Evolutionary conservation across 495 filamentous ascomycete species (phyloP).

Genomic region (Pyrenula massariospora): DNA sequence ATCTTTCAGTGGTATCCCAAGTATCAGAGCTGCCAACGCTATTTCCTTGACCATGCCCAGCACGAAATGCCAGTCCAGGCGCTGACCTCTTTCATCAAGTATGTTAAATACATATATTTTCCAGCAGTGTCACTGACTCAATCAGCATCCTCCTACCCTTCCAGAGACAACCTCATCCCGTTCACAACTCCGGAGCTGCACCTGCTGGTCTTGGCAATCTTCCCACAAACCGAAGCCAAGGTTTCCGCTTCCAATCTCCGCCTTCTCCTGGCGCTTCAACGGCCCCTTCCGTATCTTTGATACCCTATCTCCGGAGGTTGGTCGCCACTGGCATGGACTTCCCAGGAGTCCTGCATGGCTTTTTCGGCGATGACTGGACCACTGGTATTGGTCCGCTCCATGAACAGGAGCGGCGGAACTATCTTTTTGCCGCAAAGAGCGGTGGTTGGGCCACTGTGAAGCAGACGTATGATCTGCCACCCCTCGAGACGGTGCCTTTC

Average conservation of each 20-base stretch:
- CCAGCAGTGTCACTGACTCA: constrained; percentile 50
- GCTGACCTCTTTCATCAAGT: constrained; percentile 79
- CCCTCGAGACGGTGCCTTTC: constrained; percentile 76
- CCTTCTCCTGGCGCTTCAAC: constrained; percentile 8
- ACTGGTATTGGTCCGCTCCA: constrained; percentile 69
- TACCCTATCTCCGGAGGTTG: constrained; percentile 82
- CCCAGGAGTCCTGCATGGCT: constrained; percentile 75
- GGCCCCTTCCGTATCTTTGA: constrained; percentile 53
- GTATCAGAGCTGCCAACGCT: constrained; percentile 83
- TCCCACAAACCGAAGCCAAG: constrained; percentile 13
- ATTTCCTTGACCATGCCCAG: constrained; percentile 89
- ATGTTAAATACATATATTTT: neutral
- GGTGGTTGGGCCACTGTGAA: constrained; percentile 81
- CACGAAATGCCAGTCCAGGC: constrained; percentile 74
- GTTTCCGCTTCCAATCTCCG: constrained; percentile 7
- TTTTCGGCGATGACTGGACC: constrained; percentile 89
- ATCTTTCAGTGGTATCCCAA: constrained; percentile 89
- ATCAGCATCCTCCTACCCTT: constrained; percentile 43
- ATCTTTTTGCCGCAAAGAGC: constrained; percentile 88
- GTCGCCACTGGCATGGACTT: constrained; percentile 87
- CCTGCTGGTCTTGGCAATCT: constrained; percentile 17
- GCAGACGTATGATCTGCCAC: constrained; percentile 74
- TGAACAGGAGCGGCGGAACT: constrained; percentile 86
- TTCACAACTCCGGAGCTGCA: constrained; percentile 22
- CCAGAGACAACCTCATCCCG: constrained; percentile 26